Base-by-base conservation (phyloP, 805 yeast species). In the Pichia eremophila region DNA sequence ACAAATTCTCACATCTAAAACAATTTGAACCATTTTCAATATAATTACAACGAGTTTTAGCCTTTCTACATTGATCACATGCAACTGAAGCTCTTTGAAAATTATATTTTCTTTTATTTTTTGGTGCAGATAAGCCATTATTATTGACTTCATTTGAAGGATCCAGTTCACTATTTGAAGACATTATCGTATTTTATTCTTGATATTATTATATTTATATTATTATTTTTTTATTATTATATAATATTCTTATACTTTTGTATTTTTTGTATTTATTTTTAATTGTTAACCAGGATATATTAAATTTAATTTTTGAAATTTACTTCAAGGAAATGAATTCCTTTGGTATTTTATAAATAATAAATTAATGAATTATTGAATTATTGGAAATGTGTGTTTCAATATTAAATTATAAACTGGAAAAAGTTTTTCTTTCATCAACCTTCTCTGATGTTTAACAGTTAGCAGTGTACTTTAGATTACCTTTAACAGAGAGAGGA, bases 31-130 rank as follows among this genome's bases (percentile, higher is more conserved):
- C 59, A 40, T 51, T 45, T 22, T 49, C 46, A 11, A 56, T 45
- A 44, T 57, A 53, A 37, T 55, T 55, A 46, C 64, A 60, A n/a
- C 61, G 49, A 1, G 61, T 55, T 44, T 60, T 60, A 5, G 62
- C 52, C 37, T 54, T 53, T 18, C 63, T 46, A 44, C 64, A 60
- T 38, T 54, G 57, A 22, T 46, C 48, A 44, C 64, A 60, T 8
- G 57, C 59, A 31, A 55, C 43, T 2, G 52, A 34, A 14, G 58
- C 58, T 32, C 57, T 51, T 39, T 42, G 52, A 38, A 54, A 53
- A 14, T 44, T 48, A 38, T 54, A 51, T 37, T 54, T 53, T 35
- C 51, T 37, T 32, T 44, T 50, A 17, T 28, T 17, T 14, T 35
- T 28, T n/a, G 28, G n/a, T 17, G 35, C n/a, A 27, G 41, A 25